Base-by-base conservation (phyloP, 495 filamentous ascomycete genomes). In the Aspergillus nidulans region DNA sequence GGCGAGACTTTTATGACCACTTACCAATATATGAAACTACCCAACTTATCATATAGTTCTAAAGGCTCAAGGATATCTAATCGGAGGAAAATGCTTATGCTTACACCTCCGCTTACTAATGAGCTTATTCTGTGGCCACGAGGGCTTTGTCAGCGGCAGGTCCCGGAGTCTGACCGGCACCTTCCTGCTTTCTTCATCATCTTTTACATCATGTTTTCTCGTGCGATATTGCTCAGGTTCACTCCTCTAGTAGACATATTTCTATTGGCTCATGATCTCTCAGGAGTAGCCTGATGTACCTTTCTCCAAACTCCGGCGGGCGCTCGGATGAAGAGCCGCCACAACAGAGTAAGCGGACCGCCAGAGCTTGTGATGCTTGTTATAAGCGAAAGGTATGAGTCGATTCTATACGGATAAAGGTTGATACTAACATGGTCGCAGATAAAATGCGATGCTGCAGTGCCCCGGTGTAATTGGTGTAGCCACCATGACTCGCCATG, bases 381-480 rank as follows among this genome's bases (percentile, higher is more conserved):
- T 77, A 77, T 46, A 74, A 62, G 54, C 59, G 75, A 55, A 81
- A 81, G 73, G 77, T 49, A 49, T 20, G 46, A 1, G 21, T 28
- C 26, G 4, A 28, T 28, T 12, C 2, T 42, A 38, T 20, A 4
- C 32, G 16, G 6, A 26, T 40, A 21, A 39, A 6, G 1, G 28
- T 28, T 16, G n/a, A 9, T 54, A 21, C 47, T 38, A 25, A 52
- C 46, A 15, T 48, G 13, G 0, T 2, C 21, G n/a, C 48, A 81
- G 77, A 81, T 81, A 48, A 77, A 78, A 73, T 81, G 78, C 52
- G 78, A 81, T 53, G 67, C 64, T 10, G 71, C 64, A 7, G 38
- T 63, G 2, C 70, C 70, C 4, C 53, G 69, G 46, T 81, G 78
- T 66, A 76, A 81, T 61, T 81, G 78, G 78, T 81, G 78, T 52